These are phyloP conservation scores for Phaeosphaeriaceae sp. DNA, from an alignment of 2,329 filamentous ascomycete genomes.

Conservation along the genomic window DNA sequence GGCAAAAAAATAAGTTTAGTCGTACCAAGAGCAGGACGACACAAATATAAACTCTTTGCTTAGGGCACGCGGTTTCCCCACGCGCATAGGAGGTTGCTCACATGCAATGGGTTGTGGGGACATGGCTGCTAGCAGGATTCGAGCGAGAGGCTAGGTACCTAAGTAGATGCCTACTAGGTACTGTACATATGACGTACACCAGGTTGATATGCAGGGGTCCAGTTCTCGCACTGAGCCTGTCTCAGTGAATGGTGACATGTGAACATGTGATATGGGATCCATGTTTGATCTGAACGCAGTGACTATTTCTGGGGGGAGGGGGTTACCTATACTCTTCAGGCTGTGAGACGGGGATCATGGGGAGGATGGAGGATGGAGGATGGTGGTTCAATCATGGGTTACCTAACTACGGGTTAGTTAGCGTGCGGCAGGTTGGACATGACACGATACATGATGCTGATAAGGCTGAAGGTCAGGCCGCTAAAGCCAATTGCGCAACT, in stretches of 20 bases:
- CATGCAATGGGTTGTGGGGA: neutral
- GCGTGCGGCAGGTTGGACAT: no score
- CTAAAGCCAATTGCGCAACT: neutral
- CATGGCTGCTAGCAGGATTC: neutral
- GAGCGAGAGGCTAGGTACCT: neutral
- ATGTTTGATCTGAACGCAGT: neutral
- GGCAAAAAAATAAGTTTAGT: neutral
- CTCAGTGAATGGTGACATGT: no score
- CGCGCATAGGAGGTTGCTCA: neutral
- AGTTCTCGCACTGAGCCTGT: no score
- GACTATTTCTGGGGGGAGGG: neutral
- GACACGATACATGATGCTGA: no score
- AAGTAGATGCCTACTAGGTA: neutral
- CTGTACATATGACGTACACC: neutral
- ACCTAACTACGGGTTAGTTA: no score
- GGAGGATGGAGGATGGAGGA: neutral
- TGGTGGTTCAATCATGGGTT: no score
- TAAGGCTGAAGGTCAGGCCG: no score
- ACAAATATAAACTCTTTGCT: neutral
- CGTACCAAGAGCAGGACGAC: neutral
- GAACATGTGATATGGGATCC: neutral
- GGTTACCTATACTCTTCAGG: neutral
- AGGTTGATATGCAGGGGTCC: no score
- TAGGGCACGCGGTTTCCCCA: neutral
- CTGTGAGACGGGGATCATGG: slow-evolving; percentile 3